phyloP scores from a whole-genome alignment of 345 rosid genomes.

The Hibiscus syriacus region DNA sequence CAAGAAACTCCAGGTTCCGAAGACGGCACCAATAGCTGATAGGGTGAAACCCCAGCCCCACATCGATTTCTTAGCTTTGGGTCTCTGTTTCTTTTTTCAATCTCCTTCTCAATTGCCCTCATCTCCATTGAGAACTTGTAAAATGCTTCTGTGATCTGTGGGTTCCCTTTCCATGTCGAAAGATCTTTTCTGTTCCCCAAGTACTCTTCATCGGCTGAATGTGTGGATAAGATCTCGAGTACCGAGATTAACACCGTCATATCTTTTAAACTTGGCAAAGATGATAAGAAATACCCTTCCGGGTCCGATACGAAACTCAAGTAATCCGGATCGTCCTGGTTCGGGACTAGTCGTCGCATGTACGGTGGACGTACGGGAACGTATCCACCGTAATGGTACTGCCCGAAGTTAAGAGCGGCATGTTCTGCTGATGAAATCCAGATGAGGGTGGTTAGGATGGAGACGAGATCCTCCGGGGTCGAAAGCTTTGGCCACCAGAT shows the following conservation, averaged over 20 bases:
- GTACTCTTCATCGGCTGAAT: constrained; percentile 10
- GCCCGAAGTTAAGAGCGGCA: constrained; percentile 12
- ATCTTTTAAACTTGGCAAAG: constrained; percentile 3
- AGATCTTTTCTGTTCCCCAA: constrained; percentile 1
- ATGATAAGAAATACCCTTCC: constrained; percentile 1
- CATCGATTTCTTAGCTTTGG: constrained; percentile 44
- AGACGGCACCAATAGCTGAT: constrained; percentile 66
- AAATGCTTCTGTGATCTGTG: constrained; percentile 1
- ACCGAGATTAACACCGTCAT: background rate
- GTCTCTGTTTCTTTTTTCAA: constrained; percentile 58
- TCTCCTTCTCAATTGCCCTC: constrained; percentile 52
- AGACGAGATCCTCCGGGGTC: constrained; percentile 44
- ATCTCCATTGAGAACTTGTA: constrained; percentile 38
- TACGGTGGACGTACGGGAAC: constrained; percentile 2
- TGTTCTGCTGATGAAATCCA: constrained; percentile 96
- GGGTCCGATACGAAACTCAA: background rate
- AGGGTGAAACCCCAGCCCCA: constrained; percentile 6
- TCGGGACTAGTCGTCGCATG: constrained; percentile 7
- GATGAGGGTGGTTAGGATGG: constrained; percentile 56
- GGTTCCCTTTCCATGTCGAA: constrained; percentile 1
- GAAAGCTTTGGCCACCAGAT: constrained; percentile 83
- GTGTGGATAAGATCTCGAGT: background rate
- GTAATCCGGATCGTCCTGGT: background rate
- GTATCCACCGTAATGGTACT: constrained; percentile 7
- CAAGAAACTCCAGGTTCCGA: constrained; percentile 90